These are phyloP conservation scores for Psidium guajava DNA, from an alignment of 345 rosid genomes.

Conservation along the genomic window DNA sequence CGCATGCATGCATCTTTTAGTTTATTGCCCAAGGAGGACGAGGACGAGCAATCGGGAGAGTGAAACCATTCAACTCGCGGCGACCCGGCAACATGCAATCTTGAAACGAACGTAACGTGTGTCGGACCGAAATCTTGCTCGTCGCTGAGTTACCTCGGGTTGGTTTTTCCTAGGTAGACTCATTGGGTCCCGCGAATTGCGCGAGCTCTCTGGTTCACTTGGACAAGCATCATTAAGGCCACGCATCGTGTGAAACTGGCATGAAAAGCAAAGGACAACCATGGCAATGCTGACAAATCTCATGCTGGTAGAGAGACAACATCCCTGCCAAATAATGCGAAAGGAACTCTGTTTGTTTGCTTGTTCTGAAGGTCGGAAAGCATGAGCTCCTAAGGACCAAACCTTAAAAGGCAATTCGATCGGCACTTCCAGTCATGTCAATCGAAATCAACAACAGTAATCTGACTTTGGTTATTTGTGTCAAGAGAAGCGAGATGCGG, in stretches of 20 bases:
- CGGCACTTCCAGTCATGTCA: neutral
- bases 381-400: neutral
- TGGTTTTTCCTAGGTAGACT: no score
- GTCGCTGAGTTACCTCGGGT: no score
- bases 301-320: neutral
- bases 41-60: neutral
- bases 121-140: no score
- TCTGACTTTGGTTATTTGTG: neutral
- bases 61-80: neutral
- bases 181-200: no score
- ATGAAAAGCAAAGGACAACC: neutral
- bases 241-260: neutral
- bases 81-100: neutral
- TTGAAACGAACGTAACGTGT: neutral
- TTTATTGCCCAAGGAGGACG: neutral
- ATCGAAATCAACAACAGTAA: neutral
- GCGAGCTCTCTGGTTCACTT: no score
- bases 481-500: neutral
- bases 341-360: neutral
- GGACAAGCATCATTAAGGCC: neutral
- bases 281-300: neutral
- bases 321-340: neutral
- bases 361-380: neutral
- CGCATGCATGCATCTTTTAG: neutral
- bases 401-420: neutral